Evolutionary conservation across 768 basidiomycete genomes (phyloP).

Genomic region (Strobilomyces dryophilus): DNA sequence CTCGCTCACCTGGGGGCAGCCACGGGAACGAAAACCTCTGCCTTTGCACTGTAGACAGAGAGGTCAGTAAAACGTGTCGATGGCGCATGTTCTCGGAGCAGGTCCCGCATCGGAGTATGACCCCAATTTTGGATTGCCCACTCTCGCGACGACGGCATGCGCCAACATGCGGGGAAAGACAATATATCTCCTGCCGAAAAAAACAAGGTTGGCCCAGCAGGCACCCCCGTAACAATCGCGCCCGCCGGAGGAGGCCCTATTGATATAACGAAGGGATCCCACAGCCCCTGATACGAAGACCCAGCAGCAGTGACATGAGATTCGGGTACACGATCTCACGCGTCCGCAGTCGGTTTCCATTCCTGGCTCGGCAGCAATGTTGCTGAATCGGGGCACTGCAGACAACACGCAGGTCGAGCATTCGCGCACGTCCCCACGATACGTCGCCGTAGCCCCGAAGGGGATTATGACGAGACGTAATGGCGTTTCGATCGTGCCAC

Average conservation of each 20-base stretch:
- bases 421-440: slow-evolving; percentile 12
- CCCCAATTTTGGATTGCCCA: slow-evolving; percentile 13
- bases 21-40: slow-evolving; percentile 86
- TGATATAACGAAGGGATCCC: slow-evolving; percentile 4
- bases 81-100: slow-evolving; percentile 4
- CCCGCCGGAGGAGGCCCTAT: background rate
- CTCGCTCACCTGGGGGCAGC: slow-evolving; percentile 74
- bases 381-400: slow-evolving; percentile 3
- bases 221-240: slow-evolving; percentile 8
- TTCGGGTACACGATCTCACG: slow-evolving; percentile 11
- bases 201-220: background rate
- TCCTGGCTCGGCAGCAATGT: slow-evolving; percentile 11
- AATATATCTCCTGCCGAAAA: background rate
- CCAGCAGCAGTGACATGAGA: too few relatives aligned
- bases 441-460: background rate
- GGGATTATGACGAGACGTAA: slow-evolving; percentile 20
- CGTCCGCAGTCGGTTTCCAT: slow-evolving; percentile 9
- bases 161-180: background rate
- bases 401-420: background rate
- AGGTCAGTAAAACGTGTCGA: slow-evolving; percentile 16
- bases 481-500: slow-evolving; percentile 18
- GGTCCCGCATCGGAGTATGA: slow-evolving; percentile 11
- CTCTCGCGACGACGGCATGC: background rate
- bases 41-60: slow-evolving; percentile 48
- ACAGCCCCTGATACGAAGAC: slow-evolving; percentile 6